phyloP scores from a whole-genome alignment of 116 monocot genomes.

The Dioscorea cayenensis region DNA sequence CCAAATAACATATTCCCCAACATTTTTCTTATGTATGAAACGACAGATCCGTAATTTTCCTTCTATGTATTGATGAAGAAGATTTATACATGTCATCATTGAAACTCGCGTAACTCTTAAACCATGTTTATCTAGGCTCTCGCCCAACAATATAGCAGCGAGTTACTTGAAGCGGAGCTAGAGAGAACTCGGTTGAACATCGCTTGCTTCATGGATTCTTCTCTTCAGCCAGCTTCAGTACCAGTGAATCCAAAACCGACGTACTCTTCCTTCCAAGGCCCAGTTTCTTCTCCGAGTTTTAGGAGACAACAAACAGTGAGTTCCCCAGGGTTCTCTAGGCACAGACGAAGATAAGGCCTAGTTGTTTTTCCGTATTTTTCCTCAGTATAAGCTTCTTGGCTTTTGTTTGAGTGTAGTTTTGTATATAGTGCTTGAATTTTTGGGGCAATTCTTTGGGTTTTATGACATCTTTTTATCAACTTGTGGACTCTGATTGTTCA shows the following conservation, averaged over 20 bases:
- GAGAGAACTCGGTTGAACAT: slow-evolving; percentile 92
- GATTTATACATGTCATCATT: background rate
- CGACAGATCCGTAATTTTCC: no score
- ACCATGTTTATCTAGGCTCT: slow-evolving; percentile 38
- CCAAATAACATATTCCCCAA: background rate
- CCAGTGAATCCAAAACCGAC: slow-evolving; percentile 23
- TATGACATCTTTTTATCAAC: no score
- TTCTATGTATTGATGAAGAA: background rate
- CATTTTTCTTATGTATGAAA: no score
- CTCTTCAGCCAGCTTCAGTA: slow-evolving; percentile 28
- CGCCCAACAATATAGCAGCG: slow-evolving; percentile 61
- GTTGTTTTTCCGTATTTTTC: no score
- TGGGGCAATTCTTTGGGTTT: no score
- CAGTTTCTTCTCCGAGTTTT: slow-evolving; percentile 51
- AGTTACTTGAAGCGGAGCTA: slow-evolving; percentile 72
- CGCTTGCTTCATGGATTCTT: slow-evolving; percentile 78
- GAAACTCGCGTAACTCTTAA: background rate
- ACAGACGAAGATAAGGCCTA: slow-evolving; percentile 22
- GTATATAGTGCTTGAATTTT: no score
- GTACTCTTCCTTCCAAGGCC: slow-evolving; percentile 35
- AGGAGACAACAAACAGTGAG: slow-evolving; percentile 39
- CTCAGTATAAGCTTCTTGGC: no score
- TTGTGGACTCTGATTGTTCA: no score
- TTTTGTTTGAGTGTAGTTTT: no score
- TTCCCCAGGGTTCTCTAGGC: slow-evolving; percentile 52